Base-by-base conservation (phyloP, 2,329 filamentous ascomycete genomes). In the Cryphonectria radicalis region DNA sequence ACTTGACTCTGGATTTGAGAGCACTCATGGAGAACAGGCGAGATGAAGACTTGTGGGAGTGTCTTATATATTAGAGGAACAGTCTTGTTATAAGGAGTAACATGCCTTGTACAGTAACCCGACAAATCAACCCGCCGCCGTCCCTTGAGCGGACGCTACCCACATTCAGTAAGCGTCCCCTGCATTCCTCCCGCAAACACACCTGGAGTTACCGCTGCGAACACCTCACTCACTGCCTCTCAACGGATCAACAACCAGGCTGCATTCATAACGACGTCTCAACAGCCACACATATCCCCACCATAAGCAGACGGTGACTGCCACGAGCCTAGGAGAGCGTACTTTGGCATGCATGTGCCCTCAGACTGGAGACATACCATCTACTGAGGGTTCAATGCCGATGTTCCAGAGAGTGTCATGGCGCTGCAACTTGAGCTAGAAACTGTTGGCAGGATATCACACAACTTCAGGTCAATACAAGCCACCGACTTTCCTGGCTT, bases 41-140 rank as follows among this genome's bases (percentile, higher is more conserved):
- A 65, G 43, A 50, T 50, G 17, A 11, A n/a, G 2, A 35, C 13
- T 28, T 64, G 62, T n/a, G 14, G 46, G 7, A 46, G n/a, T 28
- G 10, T 53, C 40, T 22, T 60, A 46, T 65, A 28, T 32, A 25
- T 40, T 46, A 25, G n/a, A 22, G 17, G 19, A 40, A 5, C 28
- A 40, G 22, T 28, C n/a, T 42, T 46, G 2, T 42, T 46, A 4
- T 32, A 19, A 2, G 37, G 3, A 50, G 19, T 13, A 40, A 43
- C 8, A 37, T 63, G 42, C 37, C n/a, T 35, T 67, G n/a, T n/a
- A n/a, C 22, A 4, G 1, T 67, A 60, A 70, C 59, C 67, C 70
- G 67, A 70, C 63, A 67, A 70, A 70, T 72, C 59, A 62, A 3
- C 46, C 22, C 68, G 42, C 63, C 25, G 43, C 28, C 32, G 10